These are phyloP conservation scores for Conticribra guillardii DNA, from an alignment of 108 stramenopile species.

Conservation along the genomic window DNA sequence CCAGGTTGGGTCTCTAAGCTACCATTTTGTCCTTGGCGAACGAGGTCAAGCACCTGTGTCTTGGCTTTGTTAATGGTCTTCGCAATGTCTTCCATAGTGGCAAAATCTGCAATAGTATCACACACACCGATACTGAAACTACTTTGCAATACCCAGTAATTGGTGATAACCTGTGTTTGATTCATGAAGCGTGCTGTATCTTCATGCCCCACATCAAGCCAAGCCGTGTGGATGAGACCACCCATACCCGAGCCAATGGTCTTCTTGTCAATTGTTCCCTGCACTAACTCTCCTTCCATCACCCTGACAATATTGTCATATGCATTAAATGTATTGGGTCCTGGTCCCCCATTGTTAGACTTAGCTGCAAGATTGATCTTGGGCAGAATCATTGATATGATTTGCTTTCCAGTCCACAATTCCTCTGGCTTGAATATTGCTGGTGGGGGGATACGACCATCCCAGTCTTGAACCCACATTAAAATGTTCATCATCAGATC, in stretches of 20 bases:
- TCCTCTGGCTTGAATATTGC: constrained; percentile 95
- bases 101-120: constrained; percentile 96
- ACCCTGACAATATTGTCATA: constrained; percentile 92
- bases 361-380: constrained; percentile 91
- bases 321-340: constrained; percentile 90
- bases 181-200: constrained; percentile 97
- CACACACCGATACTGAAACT: constrained; percentile 98
- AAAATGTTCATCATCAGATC: constrained; percentile 95
- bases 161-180: constrained; percentile 94
- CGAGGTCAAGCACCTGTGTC: constrained; percentile 91
- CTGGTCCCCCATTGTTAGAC: constrained; percentile 74
- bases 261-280: constrained; percentile 98
- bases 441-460: constrained; percentile 93
- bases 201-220: constrained; percentile 95
- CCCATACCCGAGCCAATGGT: constrained; percentile 95
- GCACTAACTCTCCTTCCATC: constrained; percentile 91
- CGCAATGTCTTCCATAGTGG: constrained; percentile 95
- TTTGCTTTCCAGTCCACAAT: constrained; percentile 99
- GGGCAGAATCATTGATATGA: constrained; percentile 90
- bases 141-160: constrained; percentile 94
- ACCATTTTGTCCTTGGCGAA: constrained; percentile 96
- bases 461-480: constrained; percentile 96
- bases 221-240: constrained; percentile 95
- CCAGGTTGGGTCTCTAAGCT: constrained; percentile 97
- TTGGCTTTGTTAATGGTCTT: constrained; percentile 97